Conservation (phyloP, 164 flowering plant species). For the Aristolochia californica region DNA sequence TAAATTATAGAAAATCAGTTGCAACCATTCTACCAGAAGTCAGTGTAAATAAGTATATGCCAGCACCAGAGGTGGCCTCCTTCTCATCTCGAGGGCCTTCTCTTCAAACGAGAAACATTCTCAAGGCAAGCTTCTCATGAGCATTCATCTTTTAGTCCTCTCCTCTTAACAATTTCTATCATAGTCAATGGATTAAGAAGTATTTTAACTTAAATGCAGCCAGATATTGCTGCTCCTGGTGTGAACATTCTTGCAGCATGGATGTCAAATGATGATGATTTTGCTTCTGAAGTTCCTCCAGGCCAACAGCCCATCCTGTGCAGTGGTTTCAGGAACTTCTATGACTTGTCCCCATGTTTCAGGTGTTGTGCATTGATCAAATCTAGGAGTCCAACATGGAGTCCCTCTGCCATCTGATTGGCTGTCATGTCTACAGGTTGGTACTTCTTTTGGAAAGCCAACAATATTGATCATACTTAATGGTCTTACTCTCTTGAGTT, state of each 20-base stretch:
- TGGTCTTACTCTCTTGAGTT: background rate
- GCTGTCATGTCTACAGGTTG: slow-evolving; percentile 85
- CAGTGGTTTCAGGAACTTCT: slow-evolving; percentile 77
- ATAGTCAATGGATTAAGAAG: no score
- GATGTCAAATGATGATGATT: slow-evolving; percentile 35
- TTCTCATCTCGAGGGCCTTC: slow-evolving; percentile 82
- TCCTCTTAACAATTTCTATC: background rate
- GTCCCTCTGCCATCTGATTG: slow-evolving; percentile 63
- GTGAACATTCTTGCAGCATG: slow-evolving; percentile 75
- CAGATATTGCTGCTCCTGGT: slow-evolving; percentile 86
- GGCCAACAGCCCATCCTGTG: slow-evolving; percentile 42
- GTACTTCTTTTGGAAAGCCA: background rate
- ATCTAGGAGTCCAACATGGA: slow-evolving; percentile 46
- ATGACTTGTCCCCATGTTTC: slow-evolving; percentile 89
- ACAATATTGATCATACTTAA: background rate
- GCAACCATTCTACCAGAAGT: slow-evolving; percentile 58
- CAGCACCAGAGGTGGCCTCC: slow-evolving; percentile 51
- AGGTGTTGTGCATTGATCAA: slow-evolving; percentile 55
- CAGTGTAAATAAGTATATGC: slow-evolving; percentile 28
- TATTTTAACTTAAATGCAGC: slow-evolving; percentile 31
- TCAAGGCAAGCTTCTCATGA: slow-evolving; percentile 44
- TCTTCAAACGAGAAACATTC: slow-evolving; percentile 29
- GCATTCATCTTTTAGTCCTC: background rate
- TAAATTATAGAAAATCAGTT: slow-evolving; percentile 34
- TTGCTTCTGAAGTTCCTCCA: slow-evolving; percentile 16